phyloP scores from a whole-genome alignment of 257 asterid species.

The Jacaranda mimosifolia region DNA sequence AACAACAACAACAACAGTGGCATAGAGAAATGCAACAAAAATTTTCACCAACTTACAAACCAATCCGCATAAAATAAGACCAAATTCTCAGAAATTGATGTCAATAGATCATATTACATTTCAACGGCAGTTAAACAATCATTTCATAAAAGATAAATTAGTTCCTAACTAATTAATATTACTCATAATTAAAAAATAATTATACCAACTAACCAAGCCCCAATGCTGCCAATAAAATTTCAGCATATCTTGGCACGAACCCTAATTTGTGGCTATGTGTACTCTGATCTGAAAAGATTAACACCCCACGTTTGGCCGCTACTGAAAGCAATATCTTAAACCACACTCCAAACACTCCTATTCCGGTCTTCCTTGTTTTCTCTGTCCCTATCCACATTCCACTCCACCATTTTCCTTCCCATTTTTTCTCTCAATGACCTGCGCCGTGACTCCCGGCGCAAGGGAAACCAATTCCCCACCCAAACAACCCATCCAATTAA shows the following conservation, averaged over 20 bases:
- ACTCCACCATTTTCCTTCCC: neutral
- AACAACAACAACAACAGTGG: no score
- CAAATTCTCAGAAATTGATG: no score
- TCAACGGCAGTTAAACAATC: neutral
- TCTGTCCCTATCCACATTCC: neutral
- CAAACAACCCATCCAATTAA: neutral
- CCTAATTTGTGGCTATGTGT: conserved; percentile 18
- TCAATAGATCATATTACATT: neutral
- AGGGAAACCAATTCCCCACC: conserved; percentile 38
- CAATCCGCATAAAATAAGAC: no score
- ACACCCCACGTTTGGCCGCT: conserved; percentile 29
- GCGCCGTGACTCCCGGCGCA: conserved; percentile 77
- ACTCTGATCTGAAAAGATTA: neutral
- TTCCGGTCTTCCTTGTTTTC: neutral
- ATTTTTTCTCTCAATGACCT: conserved; percentile 40
- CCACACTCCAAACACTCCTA: conserved; percentile 32
- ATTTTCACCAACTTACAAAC: no score
- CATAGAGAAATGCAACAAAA: no score
- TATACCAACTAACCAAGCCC: conserved; percentile 4
- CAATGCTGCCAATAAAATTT: neutral
- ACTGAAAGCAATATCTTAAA: conserved; percentile 38
- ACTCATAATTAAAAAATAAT: neutral
- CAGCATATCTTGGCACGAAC: neutral
- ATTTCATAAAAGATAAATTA: neutral
- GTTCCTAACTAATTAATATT: neutral